Evolutionary conservation across 495 filamentous ascomycete species (phyloP).

Genomic region (Trichoderma virens): DNA sequence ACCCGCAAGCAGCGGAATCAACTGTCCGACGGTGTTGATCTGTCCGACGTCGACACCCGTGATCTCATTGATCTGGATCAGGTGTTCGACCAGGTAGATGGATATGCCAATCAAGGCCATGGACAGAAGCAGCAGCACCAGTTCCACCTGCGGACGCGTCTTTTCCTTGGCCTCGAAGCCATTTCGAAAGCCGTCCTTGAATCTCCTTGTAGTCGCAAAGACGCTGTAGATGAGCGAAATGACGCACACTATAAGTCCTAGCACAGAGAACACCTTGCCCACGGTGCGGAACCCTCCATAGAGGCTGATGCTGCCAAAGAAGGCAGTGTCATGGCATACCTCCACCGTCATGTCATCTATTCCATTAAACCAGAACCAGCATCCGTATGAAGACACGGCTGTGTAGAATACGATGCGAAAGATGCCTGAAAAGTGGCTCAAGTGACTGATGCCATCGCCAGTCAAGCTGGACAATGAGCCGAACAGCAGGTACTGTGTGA

Average conservation of each 20-base stretch:
- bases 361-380: constrained; percentile 19
- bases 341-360: constrained; percentile 11
- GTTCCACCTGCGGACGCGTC: constrained; percentile 14
- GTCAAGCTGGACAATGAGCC: constrained; percentile 16
- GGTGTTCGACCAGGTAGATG: constrained; percentile 15
- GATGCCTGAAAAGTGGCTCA: constrained; percentile 10
- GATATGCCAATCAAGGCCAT: constrained; percentile 14
- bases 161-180: neutral
- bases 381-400: constrained; percentile 17
- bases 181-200: neutral
- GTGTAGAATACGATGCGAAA: constrained; percentile 15
- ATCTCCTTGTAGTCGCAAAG: neutral
- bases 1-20: constrained; percentile 16
- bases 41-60: constrained; percentile 7
- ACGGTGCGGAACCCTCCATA: constrained; percentile 18
- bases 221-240: constrained; percentile 11
- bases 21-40: constrained; percentile 13
- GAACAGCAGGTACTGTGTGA: constrained; percentile 16
- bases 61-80: constrained; percentile 14
- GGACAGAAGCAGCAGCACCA: constrained; percentile 15
- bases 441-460: constrained; percentile 10
- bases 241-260: constrained; percentile 8
- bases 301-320: constrained; percentile 13
- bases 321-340: constrained; percentile 10
- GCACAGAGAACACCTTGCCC: constrained; percentile 12